Conservation (phyloP, 129 eudicot genomes). For the Centrapalus pauciflorus region DNA sequence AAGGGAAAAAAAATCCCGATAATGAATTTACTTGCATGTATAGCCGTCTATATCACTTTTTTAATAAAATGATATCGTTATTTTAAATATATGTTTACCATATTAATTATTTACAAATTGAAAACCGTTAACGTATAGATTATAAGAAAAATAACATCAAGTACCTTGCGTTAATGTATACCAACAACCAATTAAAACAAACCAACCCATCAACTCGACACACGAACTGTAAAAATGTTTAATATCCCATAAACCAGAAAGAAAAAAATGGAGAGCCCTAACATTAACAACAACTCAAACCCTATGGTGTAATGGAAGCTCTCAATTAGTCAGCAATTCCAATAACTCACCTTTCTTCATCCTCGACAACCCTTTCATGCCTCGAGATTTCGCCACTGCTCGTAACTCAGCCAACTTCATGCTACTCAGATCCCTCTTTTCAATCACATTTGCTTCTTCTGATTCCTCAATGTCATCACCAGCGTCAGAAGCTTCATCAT, state of each 20-base stretch:
- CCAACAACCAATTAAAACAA: no score
- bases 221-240: not conserved
- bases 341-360: constrained; percentile 70
- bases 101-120: no score
- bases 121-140: no score
- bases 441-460: constrained; percentile 28
- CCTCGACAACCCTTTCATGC: constrained; percentile 77
- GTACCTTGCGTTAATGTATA: no score
- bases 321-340: constrained; percentile 50
- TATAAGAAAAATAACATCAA: no score
- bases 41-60: no score
- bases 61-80: no score
- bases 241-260: not conserved
- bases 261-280: constrained; percentile 3
- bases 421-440: constrained; percentile 29
- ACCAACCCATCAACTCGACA: constrained; percentile 11
- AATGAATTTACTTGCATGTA: no score
- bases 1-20: no score
- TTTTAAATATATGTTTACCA: no score
- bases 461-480: constrained; percentile 35
- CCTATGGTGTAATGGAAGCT: constrained; percentile 9
- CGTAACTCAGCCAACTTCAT: constrained; percentile 77
- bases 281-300: constrained; percentile 19
- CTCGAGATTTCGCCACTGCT: constrained; percentile 82
- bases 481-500: constrained; percentile 36